Evolutionary conservation across 495 filamentous ascomycete genomes (phyloP).

Genomic region (Patellaria atrata): DNA sequence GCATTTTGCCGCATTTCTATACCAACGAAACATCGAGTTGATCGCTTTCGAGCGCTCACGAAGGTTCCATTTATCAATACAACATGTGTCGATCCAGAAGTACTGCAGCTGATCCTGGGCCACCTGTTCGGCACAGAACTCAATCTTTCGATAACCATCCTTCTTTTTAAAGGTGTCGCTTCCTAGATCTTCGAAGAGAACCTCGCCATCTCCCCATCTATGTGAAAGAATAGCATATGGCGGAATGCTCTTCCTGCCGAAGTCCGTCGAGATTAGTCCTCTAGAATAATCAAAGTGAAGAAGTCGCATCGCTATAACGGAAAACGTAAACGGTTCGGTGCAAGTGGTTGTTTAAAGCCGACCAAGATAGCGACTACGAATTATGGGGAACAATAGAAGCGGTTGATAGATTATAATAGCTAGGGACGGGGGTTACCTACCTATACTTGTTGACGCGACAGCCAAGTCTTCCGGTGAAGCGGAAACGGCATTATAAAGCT

Average conservation of each 20-base stretch:
- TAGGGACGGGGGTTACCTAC: too few relatives aligned
- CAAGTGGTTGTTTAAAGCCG: conserved; percentile 1
- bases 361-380: too few relatives aligned
- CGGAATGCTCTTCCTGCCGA: conserved; percentile 4
- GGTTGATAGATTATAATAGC: too few relatives aligned
- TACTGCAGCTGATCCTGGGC: conserved; percentile 7
- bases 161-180: conserved; percentile 1
- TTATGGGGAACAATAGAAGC: too few relatives aligned
- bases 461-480: too few relatives aligned
- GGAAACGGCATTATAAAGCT: too few relatives aligned
- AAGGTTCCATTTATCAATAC: conserved; percentile 8
- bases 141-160: conserved; percentile 8
- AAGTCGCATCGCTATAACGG: conserved; percentile 7
- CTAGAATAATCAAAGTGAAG: conserved; percentile 1
- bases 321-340: conserved; percentile 1
- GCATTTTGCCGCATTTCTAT: conserved; percentile 6
- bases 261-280: conserved; percentile 4
- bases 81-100: conserved; percentile 14
- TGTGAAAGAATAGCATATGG: conserved; percentile 19
- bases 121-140: conserved; percentile 11
- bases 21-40: conserved; percentile 15
- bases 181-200: conserved; percentile 7
- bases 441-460: too few relatives aligned
- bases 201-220: conserved; percentile 10
- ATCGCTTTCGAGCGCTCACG: conserved; percentile 7